Evolutionary conservation across 148 eudicot genomes (phyloP), one percentile per base, ranked within the genome.

Genomic region (Camellia japonica): DNA sequence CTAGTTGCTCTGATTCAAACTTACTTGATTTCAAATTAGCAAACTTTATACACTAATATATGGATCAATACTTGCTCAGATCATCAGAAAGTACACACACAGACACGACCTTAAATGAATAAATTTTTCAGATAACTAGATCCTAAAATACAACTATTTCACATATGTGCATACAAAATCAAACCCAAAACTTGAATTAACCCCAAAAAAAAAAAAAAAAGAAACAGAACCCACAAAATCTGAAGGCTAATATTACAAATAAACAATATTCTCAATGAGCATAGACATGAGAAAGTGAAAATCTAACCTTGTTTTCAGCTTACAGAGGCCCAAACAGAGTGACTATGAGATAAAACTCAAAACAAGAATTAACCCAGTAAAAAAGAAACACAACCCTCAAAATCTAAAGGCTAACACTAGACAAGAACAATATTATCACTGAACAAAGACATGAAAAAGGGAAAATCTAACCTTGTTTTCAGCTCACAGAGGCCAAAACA

Each of bases 291-390:
- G 51, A 75, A 44, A 69, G 62, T 20, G 79, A 16, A 76, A 76
- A 19, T 42, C 60, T 42, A 16, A 75, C 79, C 82, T 76, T 79
- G 68, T 38, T 61, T 51, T 59, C 14, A 77, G 52, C 73, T 78
- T 43, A 14, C 15, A 67, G 79, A 68, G 67, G 76, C 23, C 46
- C 23, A 58, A 44, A 6, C 11, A 73, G 72, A 73, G 81, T 14
- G 67, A 73, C 55, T 42, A 23, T 65, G 46, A 30, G 38, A 30
- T 30, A 30, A 65, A 56, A 59, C 43, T 5, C 64, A 78, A 56
- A 68, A 68, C 63, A 14, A 51, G 43, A 20, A 47, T 54, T 9
- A 42, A 8, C 0, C 7, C 15, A 30, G 38, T 38, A 30, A 58
- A 43, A 20, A 43, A 46, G 49, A 44, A 80, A 6, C 69, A 56